Conservation (phyloP, 345 rosid genomes). For the Angophora floribunda region DNA sequence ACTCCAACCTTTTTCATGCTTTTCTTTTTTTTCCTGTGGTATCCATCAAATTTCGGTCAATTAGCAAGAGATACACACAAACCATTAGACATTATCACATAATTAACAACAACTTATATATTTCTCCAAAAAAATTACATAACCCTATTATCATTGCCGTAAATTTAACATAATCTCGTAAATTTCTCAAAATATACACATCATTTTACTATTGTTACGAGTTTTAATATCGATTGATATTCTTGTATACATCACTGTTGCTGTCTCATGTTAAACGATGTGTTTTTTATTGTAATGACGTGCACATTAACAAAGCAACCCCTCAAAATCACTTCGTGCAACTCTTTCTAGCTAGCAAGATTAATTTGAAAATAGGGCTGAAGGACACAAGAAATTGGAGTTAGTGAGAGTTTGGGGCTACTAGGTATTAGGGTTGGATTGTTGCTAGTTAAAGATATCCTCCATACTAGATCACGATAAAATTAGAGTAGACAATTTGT, state of each 20-base stretch:
- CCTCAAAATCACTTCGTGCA: neutral
- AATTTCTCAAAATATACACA: neutral
- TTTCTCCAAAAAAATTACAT: neutral
- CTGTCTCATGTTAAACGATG: neutral
- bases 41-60: neutral
- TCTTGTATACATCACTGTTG: fast-evolving
- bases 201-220: neutral
- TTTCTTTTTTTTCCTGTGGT: neutral
- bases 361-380: neutral
- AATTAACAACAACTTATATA: neutral
- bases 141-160: neutral
- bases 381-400: neutral
- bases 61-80: neutral
- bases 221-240: fast-evolving
- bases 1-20: neutral
- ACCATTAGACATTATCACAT: neutral
- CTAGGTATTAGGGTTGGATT: neutral
- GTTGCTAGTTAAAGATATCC: neutral
- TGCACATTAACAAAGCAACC: fast-evolving
- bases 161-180: neutral
- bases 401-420: neutral
- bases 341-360: neutral
- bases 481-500: neutral
- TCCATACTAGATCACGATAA: neutral
- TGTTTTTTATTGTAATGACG: neutral